Evolutionary conservation across 2,329 filamentous ascomycete genomes (phyloP), one percentile per base, ranked within the genome.

Genomic region (Cadophora sp.): DNA sequence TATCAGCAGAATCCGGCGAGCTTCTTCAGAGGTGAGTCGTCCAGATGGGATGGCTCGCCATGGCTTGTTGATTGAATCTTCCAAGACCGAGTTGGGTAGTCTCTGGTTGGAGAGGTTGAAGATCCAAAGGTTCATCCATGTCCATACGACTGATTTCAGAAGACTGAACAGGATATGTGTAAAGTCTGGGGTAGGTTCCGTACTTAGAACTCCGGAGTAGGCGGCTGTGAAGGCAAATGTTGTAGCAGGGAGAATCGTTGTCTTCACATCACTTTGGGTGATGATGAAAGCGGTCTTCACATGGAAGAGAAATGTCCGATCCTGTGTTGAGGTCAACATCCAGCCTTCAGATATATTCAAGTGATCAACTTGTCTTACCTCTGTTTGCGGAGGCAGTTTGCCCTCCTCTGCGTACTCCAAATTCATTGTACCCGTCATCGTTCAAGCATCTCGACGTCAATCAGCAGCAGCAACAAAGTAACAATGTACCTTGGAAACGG

Each of bases 21-120:
- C 66, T 39, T 74, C 22, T 4, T 73, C 70, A 7, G 75, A 20
- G 47, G 73, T 76, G 13, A 80, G 70, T 1, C 73, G 71, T 2
- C 74, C 73, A 5, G 75, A 71, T 4, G 77, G 75, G n/a, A 78
- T 72, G 0, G 78, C 75, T 0, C 78, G 73, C 76, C 75, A 79
- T 3, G 69, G 67, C 70, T 78, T 79, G 63, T 79, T 79, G 36
- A 78, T 30, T 4, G 55, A 16, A 59, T 79, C 77, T 67, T 78
- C 77, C 3, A 70, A 7, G 13, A 78, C 66, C 6, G 76, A 76
- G 30, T 73, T 69, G 22, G 73, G 67, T 1, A 67, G 70, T 13
- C 73, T 67, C 63, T 78, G 76, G 66, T 78, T 78, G 11, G 72
- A 64, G 18, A 78, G 62, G 51, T 75, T 71, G 72, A 78, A 78